Conservation (phyloP, 345 rosid species). For the Citrus cavaleriei region DNA sequence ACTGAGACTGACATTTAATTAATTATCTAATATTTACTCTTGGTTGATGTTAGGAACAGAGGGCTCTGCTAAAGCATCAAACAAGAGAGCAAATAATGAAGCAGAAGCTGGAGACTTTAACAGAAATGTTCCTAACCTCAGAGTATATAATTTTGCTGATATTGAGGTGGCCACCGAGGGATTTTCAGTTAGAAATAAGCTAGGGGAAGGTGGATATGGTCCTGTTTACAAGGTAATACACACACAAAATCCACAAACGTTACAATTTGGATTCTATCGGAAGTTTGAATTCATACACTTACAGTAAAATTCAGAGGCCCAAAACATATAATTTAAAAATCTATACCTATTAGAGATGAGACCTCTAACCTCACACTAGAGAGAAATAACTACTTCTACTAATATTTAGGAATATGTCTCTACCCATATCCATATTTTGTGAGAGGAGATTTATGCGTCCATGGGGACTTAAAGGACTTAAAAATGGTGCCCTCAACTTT, state of each 20-base stretch:
- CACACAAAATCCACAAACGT: no score
- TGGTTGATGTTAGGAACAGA: neutral
- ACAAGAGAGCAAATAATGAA: neutral
- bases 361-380: no score
- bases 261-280: no score
- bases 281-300: no score
- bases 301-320: no score
- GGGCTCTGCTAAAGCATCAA: neutral
- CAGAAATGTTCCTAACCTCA: neutral
- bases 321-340: no score
- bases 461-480: neutral
- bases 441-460: neutral
- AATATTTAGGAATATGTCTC: no score
- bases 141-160: neutral
- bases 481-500: neutral
- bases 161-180: neutral
- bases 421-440: slow-evolving; percentile 20
- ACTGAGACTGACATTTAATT: no score
- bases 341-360: no score
- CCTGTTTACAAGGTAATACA: slow-evolving; percentile 17
- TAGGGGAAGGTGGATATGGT: slow-evolving; percentile 18
- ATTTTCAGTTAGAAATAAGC: slow-evolving; percentile 10
- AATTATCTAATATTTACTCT: neutral
- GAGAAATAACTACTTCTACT: no score
- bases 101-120: neutral